Percentiles rank a stretch among this genome's conserved stretches.
Conservation (phyloP, 148 eudicot species). For the Nepenthes gracilis region DNA sequence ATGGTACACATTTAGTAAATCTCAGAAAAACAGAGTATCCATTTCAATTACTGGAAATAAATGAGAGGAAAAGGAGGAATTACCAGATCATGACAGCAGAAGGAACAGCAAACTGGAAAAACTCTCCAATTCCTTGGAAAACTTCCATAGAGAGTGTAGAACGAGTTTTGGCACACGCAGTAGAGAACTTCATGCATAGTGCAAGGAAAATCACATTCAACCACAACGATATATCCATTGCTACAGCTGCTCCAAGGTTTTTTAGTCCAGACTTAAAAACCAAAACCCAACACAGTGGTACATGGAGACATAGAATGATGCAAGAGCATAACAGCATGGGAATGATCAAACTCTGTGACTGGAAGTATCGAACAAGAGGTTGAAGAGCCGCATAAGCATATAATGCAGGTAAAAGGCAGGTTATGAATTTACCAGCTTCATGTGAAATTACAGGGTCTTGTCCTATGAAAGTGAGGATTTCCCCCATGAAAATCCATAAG, state of each 20-base stretch:
- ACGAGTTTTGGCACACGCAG: conserved; percentile 48
- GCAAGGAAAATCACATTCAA: conserved; percentile 37
- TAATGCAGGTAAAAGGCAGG: conserved; percentile 52
- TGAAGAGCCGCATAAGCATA: conserved; percentile 59
- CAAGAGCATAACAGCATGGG: conserved; percentile 62
- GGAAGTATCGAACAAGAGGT: conserved; percentile 64
- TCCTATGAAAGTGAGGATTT: conserved; percentile 44
- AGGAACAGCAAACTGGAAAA: conserved; percentile 72
- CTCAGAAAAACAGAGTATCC: not conserved
- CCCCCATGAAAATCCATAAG: conserved; percentile 51
- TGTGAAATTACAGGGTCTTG: conserved; percentile 66
- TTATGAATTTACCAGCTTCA: conserved; percentile 62
- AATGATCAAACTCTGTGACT: conserved; percentile 55
- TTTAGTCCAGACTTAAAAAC: conserved; percentile 52
- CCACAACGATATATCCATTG: conserved; percentile 60
- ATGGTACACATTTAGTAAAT: not conserved
- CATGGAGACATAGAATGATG: conserved; percentile 34
- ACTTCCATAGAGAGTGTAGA: conserved; percentile 63
- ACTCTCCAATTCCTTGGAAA: conserved; percentile 47
- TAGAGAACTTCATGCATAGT: conserved; percentile 52
- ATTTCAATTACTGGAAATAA: not conserved
- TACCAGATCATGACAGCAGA: conserved; percentile 88
- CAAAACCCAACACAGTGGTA: conserved; percentile 66
- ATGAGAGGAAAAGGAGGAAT: not conserved
- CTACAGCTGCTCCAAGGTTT: conserved; percentile 61